Percentiles rank a stretch among this genome's conserved stretches.
Conservation (phyloP, 2,329 filamentous ascomycete genomes). For the Colletotrichum euphorbiae region DNA sequence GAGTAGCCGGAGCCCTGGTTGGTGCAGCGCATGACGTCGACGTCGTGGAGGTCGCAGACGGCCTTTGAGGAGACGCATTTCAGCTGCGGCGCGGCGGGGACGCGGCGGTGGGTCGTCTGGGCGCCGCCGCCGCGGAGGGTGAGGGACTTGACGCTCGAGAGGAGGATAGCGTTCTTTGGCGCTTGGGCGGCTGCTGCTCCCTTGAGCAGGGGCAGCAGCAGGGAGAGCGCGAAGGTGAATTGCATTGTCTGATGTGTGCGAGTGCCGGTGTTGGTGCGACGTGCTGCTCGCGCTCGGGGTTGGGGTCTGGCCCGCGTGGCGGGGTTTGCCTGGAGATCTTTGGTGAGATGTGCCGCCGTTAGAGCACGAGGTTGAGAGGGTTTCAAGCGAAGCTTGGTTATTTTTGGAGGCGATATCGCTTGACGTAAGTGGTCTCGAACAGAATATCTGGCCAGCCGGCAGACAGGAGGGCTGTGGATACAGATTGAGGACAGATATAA, state of each 20-base stretch:
- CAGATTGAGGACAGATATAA: conserved; percentile 15
- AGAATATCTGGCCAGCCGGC: neutral
- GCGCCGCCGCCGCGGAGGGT: conserved; percentile 76
- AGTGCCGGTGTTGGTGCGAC: neutral
- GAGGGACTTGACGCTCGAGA: conserved; percentile 76
- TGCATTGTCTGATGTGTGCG: conserved; percentile 44
- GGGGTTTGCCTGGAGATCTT: neutral
- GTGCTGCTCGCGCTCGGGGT: conserved; percentile 2
- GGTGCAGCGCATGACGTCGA: conserved; percentile 89
- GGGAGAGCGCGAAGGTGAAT: conserved; percentile 39
- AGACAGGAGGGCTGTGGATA: neutral
- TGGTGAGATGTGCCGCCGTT: neutral
- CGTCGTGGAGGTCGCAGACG: conserved; percentile 75
- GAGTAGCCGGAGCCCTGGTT: conserved; percentile 87
- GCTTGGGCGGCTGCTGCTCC: conserved; percentile 41
- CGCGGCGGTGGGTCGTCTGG: conserved; percentile 80
- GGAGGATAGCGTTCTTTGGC: conserved; percentile 65
- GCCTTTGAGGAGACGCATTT: conserved; percentile 76
- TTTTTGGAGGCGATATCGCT: neutral
- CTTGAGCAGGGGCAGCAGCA: conserved; percentile 34
- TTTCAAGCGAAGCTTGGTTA: neutral
- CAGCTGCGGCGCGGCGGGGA: conserved; percentile 81
- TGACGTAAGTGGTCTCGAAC: neutral
- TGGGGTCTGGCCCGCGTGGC: conserved; percentile 5
- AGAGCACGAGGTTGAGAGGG: neutral